Conservation (phyloP, 2,329 filamentous ascomycete species). For the Penicillium sp. region DNA sequence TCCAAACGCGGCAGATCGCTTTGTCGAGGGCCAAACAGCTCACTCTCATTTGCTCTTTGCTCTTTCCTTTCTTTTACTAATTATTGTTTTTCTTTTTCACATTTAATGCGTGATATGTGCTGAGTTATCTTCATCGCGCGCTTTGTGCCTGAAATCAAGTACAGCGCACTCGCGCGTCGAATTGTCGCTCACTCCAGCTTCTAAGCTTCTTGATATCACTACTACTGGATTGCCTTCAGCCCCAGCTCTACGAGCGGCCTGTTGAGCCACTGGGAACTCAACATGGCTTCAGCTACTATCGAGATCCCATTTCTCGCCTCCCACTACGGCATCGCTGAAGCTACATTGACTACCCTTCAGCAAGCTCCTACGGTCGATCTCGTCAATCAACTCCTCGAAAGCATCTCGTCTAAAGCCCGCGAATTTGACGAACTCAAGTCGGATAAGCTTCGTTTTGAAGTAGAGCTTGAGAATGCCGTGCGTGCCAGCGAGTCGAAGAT, state of each 20-base stretch:
- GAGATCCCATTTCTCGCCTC: conserved; percentile 58
- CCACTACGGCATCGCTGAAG: conserved; percentile 55
- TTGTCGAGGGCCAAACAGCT: conserved; percentile 8
- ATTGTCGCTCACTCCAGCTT: not conserved
- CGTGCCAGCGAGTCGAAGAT: conserved; percentile 77
- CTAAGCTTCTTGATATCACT: not conserved
- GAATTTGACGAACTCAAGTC: conserved; percentile 78
- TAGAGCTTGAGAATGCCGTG: conserved; percentile 88
- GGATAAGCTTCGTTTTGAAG: conserved; percentile 83
- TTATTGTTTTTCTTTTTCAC: conserved; percentile 7
- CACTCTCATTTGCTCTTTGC: conserved; percentile 12
- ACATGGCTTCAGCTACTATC: conserved; percentile 54
- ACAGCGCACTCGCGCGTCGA: conserved; percentile 8
- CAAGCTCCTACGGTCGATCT: conserved; percentile 68
- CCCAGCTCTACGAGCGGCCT: not conserved
- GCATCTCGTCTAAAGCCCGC: conserved; percentile 72
- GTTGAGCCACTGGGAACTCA: conserved; percentile 15
- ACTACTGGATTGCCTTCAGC: not conserved
- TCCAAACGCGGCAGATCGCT: conserved; percentile 11
- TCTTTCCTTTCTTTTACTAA: conserved; percentile 15
- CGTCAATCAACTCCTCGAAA: conserved; percentile 68
- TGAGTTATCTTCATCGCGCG: conserved; percentile 5
- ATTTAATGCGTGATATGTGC: conserved; percentile 6
- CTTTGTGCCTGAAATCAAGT: conserved; percentile 1
- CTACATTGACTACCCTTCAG: conserved; percentile 53